These are phyloP conservation scores for Phoma herbarum DNA, from an alignment of 2,329 filamentous ascomycete genomes.

Conservation along the genomic window DNA sequence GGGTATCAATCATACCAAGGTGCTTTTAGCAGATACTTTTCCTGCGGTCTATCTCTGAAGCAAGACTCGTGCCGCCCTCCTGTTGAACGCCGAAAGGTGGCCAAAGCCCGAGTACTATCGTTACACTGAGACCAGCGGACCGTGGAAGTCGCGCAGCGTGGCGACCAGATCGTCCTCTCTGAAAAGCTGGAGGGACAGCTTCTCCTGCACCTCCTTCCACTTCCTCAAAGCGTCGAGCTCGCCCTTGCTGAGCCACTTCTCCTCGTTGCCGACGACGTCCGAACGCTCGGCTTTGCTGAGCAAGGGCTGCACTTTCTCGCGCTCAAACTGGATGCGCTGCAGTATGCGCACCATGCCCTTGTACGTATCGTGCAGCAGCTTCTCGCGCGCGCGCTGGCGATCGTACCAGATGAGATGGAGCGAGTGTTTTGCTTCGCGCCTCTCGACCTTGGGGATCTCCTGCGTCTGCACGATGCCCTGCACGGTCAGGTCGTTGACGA, in stretches of 20 bases:
- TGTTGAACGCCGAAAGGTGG: slow-evolving; percentile 12
- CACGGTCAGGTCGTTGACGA: slow-evolving; percentile 85
- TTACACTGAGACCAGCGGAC: slow-evolving; percentile 41
- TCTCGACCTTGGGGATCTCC: slow-evolving; percentile 89
- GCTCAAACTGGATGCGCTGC: slow-evolving; percentile 80
- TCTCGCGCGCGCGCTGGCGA: slow-evolving; percentile 71
- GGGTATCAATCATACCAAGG: slow-evolving; percentile 22
- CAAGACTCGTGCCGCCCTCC: neutral
- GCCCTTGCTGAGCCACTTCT: slow-evolving; percentile 77
- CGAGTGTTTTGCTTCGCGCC: slow-evolving; percentile 80
- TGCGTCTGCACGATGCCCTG: slow-evolving; percentile 89
- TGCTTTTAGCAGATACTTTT: slow-evolving; percentile 20
- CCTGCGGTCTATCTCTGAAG: neutral
- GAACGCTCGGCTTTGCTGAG: slow-evolving; percentile 83
- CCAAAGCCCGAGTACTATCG: slow-evolving; percentile 7
- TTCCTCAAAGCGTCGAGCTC: slow-evolving; percentile 75
- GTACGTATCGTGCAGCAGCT: slow-evolving; percentile 82
- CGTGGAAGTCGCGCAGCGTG: slow-evolving; percentile 73
- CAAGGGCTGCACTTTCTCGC: slow-evolving; percentile 74
- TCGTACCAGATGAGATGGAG: slow-evolving; percentile 95
- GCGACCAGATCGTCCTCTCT: slow-evolving; percentile 86
- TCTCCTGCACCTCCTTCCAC: slow-evolving; percentile 70
- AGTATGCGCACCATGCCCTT: slow-evolving; percentile 88
- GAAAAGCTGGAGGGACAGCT: slow-evolving; percentile 79
- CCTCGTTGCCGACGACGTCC: slow-evolving; percentile 85